Evolutionary conservation across 2,329 filamentous ascomycete species (phyloP).

Genomic region (Ophiostoma australiae): DNA sequence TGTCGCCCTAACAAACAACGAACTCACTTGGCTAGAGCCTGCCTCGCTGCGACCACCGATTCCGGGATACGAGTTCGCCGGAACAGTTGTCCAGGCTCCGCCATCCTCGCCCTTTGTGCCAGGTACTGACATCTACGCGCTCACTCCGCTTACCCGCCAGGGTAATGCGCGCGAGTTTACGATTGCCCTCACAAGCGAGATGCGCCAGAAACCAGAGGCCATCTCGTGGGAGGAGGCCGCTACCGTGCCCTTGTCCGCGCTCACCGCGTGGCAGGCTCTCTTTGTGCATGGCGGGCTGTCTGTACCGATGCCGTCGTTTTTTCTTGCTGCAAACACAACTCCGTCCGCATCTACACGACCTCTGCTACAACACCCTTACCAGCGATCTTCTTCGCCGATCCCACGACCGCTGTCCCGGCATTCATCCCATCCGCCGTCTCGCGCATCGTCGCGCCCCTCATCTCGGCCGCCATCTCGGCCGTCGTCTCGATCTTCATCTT

Average conservation of each 20-base stretch:
- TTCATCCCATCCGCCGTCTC: not conserved
- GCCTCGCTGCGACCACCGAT: not conserved
- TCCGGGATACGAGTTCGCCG: not conserved
- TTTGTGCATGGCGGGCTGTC: not conserved
- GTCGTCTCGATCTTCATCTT: not conserved
- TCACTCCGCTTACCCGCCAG: not conserved
- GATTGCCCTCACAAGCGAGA: not conserved
- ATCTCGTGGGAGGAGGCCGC: slow-evolving; percentile 31
- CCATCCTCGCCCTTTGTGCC: not conserved
- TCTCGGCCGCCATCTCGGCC: not conserved
- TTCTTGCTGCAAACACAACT: not conserved
- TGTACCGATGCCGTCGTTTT: not conserved
- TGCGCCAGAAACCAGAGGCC: not conserved
- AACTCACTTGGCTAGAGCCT: not conserved
- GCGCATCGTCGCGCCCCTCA: not conserved
- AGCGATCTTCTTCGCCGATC: not conserved
- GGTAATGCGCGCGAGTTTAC: not conserved
- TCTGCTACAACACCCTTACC: not conserved
- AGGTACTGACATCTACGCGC: not conserved
- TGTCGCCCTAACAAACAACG: not conserved
- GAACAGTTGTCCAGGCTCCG: not conserved
- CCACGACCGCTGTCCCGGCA: not conserved
- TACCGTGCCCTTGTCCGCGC: slow-evolving; percentile 20
- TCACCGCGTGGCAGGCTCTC: not conserved
- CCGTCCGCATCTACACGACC: not conserved